A percentile compares a stretch with the other conserved stretches of the same genome.
phyloP scores from a whole-genome alignment of 1,139 yeast genomes.

The Arxiozyma slooffiae region DNA sequence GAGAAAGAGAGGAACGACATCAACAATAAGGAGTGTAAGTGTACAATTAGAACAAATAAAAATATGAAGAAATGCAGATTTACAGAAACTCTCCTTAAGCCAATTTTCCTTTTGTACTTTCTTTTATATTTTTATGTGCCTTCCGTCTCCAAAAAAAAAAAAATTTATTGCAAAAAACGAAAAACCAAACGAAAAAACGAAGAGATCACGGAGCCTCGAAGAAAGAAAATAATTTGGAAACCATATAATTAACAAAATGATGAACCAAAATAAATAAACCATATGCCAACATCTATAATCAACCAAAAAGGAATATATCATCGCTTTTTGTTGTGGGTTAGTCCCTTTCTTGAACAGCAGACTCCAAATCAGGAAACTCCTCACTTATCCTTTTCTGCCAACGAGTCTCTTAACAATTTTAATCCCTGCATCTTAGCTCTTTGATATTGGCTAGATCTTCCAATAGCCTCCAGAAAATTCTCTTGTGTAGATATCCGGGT shows the following conservation, averaged over 20 bases:
- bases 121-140: background rate
- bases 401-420: slow-evolving; percentile 46
- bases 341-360: slow-evolving; percentile 40
- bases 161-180: too few relatives aligned
- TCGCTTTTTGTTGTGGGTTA: background rate
- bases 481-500: slow-evolving; percentile 92
- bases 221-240: too few relatives aligned
- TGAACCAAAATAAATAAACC: too few relatives aligned
- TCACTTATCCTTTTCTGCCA: slow-evolving; percentile 59
- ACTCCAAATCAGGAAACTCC: slow-evolving; percentile 67
- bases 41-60: too few relatives aligned
- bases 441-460: slow-evolving; percentile 76
- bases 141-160: too few relatives aligned
- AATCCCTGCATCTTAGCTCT: slow-evolving; percentile 72
- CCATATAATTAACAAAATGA: too few relatives aligned
- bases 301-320: background rate
- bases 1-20: too few relatives aligned
- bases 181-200: too few relatives aligned
- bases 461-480: slow-evolving; percentile 90
- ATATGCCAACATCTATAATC: too few relatives aligned
- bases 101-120: background rate
- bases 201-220: background rate
- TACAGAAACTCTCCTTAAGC: background rate
- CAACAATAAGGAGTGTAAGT: too few relatives aligned
- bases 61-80: background rate